Evolutionary conservation across 2,329 filamentous ascomycete genomes (phyloP).

Genomic region (Zopfia rhizophila): DNA sequence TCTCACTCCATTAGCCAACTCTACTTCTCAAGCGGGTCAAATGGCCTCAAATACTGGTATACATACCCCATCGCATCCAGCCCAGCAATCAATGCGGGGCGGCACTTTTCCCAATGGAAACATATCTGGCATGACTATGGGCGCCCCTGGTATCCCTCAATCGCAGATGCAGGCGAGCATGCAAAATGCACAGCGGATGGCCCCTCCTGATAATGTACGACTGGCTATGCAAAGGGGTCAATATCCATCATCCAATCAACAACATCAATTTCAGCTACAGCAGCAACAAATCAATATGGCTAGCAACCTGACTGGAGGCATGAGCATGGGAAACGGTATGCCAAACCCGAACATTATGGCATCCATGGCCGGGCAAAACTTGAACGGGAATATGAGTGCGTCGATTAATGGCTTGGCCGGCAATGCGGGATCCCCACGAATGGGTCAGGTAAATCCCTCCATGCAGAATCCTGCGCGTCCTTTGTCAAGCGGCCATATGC

Average conservation of each 20-base stretch:
- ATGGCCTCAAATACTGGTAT: constrained; percentile 41
- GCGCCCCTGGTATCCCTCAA: constrained; percentile 70
- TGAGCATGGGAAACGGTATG: constrained; percentile 44
- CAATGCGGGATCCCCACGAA: constrained; percentile 46
- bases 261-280: constrained; percentile 50
- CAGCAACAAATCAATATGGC: constrained; percentile 52
- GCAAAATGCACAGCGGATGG: constrained; percentile 68
- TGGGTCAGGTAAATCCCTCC: constrained; percentile 41
- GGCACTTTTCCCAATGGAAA: constrained; percentile 58
- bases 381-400: constrained; percentile 36
- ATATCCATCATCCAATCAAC: constrained; percentile 42
- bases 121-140: constrained; percentile 65
- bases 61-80: constrained; percentile 45
- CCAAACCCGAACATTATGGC: constrained; percentile 49
- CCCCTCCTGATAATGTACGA: constrained; percentile 51
- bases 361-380: constrained; percentile 36
- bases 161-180: constrained; percentile 73
- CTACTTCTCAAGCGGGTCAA: constrained; percentile 40
- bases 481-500: constrained; percentile 47
- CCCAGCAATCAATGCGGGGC: constrained; percentile 58
- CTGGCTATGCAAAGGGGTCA: constrained; percentile 52
- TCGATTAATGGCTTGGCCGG: constrained; percentile 49
- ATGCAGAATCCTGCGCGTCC: constrained; percentile 42
- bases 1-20: constrained; percentile 42
- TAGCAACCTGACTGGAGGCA: constrained; percentile 42